phyloP scores from a whole-genome alignment of 176 grass and related monocot genomes.

The Areca catechu region DNA sequence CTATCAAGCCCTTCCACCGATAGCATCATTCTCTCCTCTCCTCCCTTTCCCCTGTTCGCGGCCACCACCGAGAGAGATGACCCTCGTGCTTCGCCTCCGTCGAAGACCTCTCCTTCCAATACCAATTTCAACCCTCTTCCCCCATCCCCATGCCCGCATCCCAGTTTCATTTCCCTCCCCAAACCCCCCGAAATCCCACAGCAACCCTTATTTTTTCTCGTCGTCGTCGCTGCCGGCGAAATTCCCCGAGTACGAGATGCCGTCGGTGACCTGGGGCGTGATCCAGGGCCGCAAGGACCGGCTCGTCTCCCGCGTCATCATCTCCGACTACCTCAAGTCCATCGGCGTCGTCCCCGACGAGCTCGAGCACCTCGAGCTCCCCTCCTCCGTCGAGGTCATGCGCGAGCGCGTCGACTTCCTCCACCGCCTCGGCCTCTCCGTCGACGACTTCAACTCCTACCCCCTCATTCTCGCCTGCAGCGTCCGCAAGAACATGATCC shows the following conservation, averaged over 20 bases:
- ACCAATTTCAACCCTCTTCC: neutral
- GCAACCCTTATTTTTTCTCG: neutral
- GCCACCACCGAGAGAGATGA: no score
- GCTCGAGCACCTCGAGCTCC: slow-evolving; percentile 73
- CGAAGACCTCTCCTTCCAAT: no score
- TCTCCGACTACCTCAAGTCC: slow-evolving; percentile 88
- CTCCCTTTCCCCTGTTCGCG: no score
- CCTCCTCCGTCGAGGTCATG: slow-evolving; percentile 85
- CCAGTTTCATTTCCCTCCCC: neutral
- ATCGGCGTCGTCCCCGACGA: slow-evolving; percentile 70
- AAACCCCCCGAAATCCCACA: neutral
- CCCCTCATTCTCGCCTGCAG: slow-evolving; percentile 81
- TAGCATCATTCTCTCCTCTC: no score
- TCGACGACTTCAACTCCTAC: slow-evolving; percentile 80
- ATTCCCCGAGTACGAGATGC: slow-evolving; percentile 89
- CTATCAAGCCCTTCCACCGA: no score
- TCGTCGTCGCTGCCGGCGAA: slow-evolving; percentile 13
- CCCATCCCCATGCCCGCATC: neutral
- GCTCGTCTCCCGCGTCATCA: slow-evolving; percentile 78
- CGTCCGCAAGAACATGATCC: slow-evolving; percentile 79
- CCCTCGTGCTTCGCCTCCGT: no score
- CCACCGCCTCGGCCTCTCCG: slow-evolving; percentile 73
- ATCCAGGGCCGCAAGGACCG: slow-evolving; percentile 91
- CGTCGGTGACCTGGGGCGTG: slow-evolving; percentile 88
- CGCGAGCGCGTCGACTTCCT: slow-evolving; percentile 96